phyloP scores from a whole-genome alignment of 352 stramenopile species.

The Phytophthora chlamydospora region DNA sequence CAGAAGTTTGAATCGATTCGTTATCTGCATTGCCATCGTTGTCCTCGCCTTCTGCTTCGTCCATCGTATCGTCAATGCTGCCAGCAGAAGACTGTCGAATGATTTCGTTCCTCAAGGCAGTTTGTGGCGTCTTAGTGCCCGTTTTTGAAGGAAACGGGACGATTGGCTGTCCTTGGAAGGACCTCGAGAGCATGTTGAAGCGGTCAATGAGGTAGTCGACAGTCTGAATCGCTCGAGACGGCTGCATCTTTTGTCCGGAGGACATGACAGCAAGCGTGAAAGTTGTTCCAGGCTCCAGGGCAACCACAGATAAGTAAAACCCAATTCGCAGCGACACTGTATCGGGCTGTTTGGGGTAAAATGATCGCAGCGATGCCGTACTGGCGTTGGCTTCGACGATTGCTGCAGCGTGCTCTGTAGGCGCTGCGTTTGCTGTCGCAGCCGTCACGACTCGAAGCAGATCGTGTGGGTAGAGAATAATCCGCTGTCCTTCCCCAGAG shows the following conservation, averaged over 20 bases:
- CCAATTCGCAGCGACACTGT: constrained; percentile 9
- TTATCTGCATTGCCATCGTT: not conserved
- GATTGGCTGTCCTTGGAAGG: constrained; percentile 28
- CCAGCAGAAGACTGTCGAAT: constrained; percentile 4
- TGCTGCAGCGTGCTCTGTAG: constrained; percentile 9
- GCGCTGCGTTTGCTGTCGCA: constrained; percentile 15
- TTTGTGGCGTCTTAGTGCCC: not conserved
- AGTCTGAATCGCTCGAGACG: constrained; percentile 60
- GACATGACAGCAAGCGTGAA: constrained; percentile 67
- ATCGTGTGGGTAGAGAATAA: constrained; percentile 68
- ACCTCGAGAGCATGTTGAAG: constrained; percentile 67
- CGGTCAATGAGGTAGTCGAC: constrained; percentile 73
- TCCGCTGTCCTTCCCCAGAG: constrained; percentile 41
- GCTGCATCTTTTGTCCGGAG: constrained; percentile 64
- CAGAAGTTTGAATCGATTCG: not conserved
- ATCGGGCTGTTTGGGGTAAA: constrained; percentile 22
- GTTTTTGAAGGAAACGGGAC: not conserved
- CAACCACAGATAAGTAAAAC: constrained; percentile 71
- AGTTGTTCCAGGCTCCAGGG: constrained; percentile 38
- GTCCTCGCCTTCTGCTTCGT: constrained; percentile 14
- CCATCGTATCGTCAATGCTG: constrained; percentile 8
- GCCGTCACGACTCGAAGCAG: constrained; percentile 25
- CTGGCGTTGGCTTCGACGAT: constrained; percentile 13
- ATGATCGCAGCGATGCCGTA: constrained; percentile 16
- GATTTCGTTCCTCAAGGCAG: not conserved